Percentiles rank a stretch among this genome's conserved stretches.
Evolutionary conservation across 1,284 basidiomycete genomes (phyloP).

Genomic region (Mycosarcoma mackinlayi): DNA sequence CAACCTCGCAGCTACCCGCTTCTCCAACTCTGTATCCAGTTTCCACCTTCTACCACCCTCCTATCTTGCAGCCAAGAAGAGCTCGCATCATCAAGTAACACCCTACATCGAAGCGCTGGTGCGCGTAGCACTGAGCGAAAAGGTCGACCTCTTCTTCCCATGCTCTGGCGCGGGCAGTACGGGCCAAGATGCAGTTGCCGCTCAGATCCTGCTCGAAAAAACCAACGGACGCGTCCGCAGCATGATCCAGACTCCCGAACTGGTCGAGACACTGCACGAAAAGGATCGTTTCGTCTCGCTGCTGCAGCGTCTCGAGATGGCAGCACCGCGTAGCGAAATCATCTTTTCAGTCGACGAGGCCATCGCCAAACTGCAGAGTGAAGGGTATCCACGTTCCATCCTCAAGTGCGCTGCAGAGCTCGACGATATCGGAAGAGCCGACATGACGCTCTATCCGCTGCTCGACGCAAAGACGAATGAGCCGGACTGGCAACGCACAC

Average conservation of each 20-base stretch:
- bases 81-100: conserved; percentile 4
- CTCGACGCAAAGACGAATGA: conserved; percentile 6
- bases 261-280: conserved; percentile 69
- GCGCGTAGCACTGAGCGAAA: conserved; percentile 62
- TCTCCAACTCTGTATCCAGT: conserved; percentile 65
- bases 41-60: conserved; percentile 49
- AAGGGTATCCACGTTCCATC: conserved; percentile 43
- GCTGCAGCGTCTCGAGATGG: conserved; percentile 67
- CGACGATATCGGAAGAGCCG: conserved; percentile 69
- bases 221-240: conserved; percentile 59
- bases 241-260: conserved; percentile 69
- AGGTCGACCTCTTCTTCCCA: conserved; percentile 69
- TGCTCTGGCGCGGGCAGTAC: conserved; percentile 70
- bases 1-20: conserved; percentile 68
- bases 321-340: conserved; percentile 66
- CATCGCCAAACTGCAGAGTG: conserved; percentile 57
- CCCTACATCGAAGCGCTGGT: conserved; percentile 67
- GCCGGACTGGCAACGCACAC: conserved; percentile 47
- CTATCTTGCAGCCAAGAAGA: conserved; percentile 7
- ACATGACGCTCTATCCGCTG: conserved; percentile 70
- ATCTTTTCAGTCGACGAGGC: conserved; percentile 67
- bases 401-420: conserved; percentile 69
- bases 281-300: conserved; percentile 68
- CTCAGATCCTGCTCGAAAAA: conserved; percentile 61
- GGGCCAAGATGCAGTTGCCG: conserved; percentile 69